Base-by-base conservation (phyloP, 495 filamentous ascomycete genomes). In the Hypoxylon fragiforme region DNA sequence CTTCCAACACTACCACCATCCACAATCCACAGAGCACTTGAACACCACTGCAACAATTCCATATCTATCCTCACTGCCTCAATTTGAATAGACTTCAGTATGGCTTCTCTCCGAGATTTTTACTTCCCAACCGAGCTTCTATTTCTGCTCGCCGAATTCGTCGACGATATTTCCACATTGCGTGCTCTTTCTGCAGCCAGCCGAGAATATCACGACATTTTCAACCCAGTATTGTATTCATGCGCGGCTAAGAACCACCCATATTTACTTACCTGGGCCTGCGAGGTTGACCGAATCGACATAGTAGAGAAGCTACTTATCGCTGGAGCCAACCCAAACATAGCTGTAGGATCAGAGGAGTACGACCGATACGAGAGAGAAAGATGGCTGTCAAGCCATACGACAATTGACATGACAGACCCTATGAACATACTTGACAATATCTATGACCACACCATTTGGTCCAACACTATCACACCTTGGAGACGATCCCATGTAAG, bases 221-320 rank as follows among this genome's bases (percentile, higher is more conserved):
- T 28, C 0, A 41, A 50, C n/a, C 47, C 47, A 11, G 18, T 50
- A 0, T 18, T 50, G 2, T 50, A 50, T n/a, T 22, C 26, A 4
- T 22, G 41, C 16, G 47, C 47, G 7, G 36, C 22, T 15, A 22
- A n/a, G n/a, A 21, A 22, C 1, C 12, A 34, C 5, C 47, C 47
- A 0, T 22, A 41, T 15, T n/a, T 50, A 7, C 47, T 50, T 18
- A 1, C 7, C 12, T 50, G 47, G 47, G 47, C 47, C 16, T 50
- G 47, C 22, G 47, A 22, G 22, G 9, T 15, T 24, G 47, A 26
- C 16, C 15, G 3, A 11, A 4, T 42, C 4, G 24, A n/a, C n/a
- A 22, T 42, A n/a, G 47, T 35, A 35, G 1, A 42, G 18, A 50
- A 50, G 36, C 36, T 50, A 0, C 47, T 50, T 12, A 18, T 11